A percentile compares a stretch with the other conserved stretches of the same genome.
Evolutionary conservation across 2,329 filamentous ascomycete species (phyloP).

Genomic region (Trichoderma aggressivum): DNA sequence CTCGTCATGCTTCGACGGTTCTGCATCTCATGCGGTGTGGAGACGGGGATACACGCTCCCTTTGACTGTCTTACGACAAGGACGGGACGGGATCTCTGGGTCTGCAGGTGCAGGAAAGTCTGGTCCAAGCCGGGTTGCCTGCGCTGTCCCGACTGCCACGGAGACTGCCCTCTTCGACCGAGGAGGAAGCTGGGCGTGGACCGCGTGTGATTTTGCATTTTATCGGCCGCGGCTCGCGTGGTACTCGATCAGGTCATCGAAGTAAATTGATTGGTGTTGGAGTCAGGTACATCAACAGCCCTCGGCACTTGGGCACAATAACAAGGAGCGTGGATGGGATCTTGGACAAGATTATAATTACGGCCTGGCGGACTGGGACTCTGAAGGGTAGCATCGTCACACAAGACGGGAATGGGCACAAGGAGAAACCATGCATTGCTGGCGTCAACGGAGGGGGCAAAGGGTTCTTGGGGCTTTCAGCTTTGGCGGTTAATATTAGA

Average conservation of each 20-base stretch:
- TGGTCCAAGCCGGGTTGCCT: slow-evolving; percentile 37
- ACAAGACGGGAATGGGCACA: slow-evolving; percentile 1
- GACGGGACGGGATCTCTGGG: slow-evolving; percentile 38
- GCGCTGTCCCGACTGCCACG: slow-evolving; percentile 35
- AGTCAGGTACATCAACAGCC: background rate
- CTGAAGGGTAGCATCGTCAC: background rate
- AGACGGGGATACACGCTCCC: slow-evolving; percentile 36
- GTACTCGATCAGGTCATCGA: background rate
- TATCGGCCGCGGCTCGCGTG: background rate
- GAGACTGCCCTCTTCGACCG: slow-evolving; percentile 36
- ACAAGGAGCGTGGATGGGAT: background rate
- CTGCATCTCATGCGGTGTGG: slow-evolving; percentile 42
- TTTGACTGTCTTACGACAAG: slow-evolving; percentile 38
- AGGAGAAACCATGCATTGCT: slow-evolving; percentile 9
- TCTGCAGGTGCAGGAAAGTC: slow-evolving; percentile 38
- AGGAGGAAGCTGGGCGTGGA: slow-evolving; percentile 29
- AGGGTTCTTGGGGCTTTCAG: background rate
- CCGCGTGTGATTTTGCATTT: background rate
- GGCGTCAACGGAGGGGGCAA: background rate
- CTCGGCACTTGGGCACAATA: background rate
- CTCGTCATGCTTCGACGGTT: slow-evolving; percentile 37
- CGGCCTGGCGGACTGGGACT: slow-evolving; percentile 1
- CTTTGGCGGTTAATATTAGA: background rate
- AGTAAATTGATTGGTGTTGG: background rate
- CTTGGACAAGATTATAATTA: background rate